Conservation (phyloP, 2,329 filamentous ascomycete genomes). For the Knoxdaviesia proteae region DNA sequence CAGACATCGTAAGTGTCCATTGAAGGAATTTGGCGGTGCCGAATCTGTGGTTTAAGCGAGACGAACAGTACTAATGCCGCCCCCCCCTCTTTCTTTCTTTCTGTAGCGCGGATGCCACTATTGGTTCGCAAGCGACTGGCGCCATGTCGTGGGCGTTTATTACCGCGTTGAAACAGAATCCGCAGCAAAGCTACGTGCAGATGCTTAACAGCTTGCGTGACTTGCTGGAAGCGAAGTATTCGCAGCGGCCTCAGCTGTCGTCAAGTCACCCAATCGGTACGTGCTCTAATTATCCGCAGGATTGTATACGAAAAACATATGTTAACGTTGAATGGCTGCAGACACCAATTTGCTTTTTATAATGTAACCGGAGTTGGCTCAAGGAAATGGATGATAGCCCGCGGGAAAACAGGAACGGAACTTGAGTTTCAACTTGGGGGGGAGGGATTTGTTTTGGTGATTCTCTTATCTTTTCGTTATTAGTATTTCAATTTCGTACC, state of each 20-base stretch:
- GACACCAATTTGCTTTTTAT: constrained; percentile 44
- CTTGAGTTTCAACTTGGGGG: too few relatives aligned
- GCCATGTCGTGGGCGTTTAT: constrained; percentile 94
- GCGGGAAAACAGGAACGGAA: too few relatives aligned
- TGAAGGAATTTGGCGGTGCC: background rate
- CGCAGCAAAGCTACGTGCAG: constrained; percentile 79
- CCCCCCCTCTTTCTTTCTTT: background rate
- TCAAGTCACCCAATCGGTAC: constrained; percentile 78
- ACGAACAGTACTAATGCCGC: constrained; percentile 19
- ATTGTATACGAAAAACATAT: constrained; percentile 12
- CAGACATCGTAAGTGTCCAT: constrained; percentile 42
- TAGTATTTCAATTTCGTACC: too few relatives aligned
- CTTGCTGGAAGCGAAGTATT: constrained; percentile 59
- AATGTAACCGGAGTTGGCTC: constrained; percentile 20
- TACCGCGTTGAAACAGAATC: constrained; percentile 63
- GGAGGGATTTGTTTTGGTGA: too few relatives aligned
- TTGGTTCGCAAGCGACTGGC: constrained; percentile 64
- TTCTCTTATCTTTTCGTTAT: too few relatives aligned
- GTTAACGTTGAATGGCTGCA: constrained; percentile 10
- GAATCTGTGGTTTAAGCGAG: background rate
- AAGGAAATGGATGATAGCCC: background rate
- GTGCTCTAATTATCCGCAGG: constrained; percentile 10
- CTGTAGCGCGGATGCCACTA: constrained; percentile 58
- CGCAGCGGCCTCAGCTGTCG: constrained; percentile 77
- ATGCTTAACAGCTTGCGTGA: constrained; percentile 77